phyloP scores from a whole-genome alignment of 2,329 filamentous ascomycete species.

The Aspergillus texensis region DNA sequence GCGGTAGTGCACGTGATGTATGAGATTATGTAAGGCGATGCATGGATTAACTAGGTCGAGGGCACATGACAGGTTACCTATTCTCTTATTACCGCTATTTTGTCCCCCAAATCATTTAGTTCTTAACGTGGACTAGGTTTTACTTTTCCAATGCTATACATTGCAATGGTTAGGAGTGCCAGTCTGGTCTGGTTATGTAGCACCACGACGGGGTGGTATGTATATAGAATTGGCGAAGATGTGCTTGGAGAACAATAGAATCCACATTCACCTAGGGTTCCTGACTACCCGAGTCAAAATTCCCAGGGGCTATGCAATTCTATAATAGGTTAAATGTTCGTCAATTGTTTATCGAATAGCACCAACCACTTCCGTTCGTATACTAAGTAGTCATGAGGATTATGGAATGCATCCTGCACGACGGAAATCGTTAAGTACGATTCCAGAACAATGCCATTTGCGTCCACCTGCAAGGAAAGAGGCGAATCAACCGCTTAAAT shows the following conservation, averaged over 20 bases:
- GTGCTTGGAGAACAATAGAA: not conserved
- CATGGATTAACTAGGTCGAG: not conserved
- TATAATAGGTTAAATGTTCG: not conserved
- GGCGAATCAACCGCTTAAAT: not conserved
- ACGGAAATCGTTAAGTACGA: not conserved
- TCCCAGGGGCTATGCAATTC: not conserved
- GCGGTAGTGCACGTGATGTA: slow-evolving; percentile 9
- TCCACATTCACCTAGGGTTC: not conserved
- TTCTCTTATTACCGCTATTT: not conserved
- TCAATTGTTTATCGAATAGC: not conserved
- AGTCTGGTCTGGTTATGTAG: not conserved
- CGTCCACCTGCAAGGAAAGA: not conserved
- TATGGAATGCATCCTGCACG: not conserved
- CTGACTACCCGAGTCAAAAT: not conserved
- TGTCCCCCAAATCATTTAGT: not conserved
- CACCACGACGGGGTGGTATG: not conserved
- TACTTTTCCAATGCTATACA: not conserved
- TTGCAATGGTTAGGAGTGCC: not conserved
- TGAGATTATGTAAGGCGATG: slow-evolving; percentile 4
- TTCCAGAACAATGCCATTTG: slow-evolving; percentile 1
- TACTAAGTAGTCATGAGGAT: not conserved
- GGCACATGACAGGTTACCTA: not conserved
- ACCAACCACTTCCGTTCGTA: not conserved
- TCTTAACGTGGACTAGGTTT: not conserved
- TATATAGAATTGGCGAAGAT: not conserved